Evolutionary conservation across 768 basidiomycete genomes (phyloP).

Genomic region (Ramaria rubella): DNA sequence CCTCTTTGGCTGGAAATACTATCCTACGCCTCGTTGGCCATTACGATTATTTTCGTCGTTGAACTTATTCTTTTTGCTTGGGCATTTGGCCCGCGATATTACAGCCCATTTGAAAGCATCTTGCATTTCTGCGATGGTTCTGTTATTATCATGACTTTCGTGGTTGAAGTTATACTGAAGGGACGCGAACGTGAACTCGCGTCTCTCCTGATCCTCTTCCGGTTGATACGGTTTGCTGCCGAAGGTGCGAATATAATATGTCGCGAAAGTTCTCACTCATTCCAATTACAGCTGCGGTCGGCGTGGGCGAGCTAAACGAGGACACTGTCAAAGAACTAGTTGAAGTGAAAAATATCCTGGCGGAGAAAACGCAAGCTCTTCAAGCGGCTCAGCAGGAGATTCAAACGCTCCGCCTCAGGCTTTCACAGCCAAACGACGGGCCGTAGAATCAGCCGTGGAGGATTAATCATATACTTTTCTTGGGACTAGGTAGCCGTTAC

Average conservation of each 20-base stretch:
- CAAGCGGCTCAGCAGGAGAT: slow-evolving; percentile 47
- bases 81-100: slow-evolving; percentile 56
- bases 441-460: no score
- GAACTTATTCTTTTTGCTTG: slow-evolving; percentile 71
- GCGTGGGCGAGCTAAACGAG: slow-evolving; percentile 65
- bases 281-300: slow-evolving; percentile 60
- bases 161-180: slow-evolving; percentile 61
- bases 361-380: slow-evolving; percentile 37
- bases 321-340: slow-evolving; percentile 42
- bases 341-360: slow-evolving; percentile 43
- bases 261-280: background rate
- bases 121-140: slow-evolving; percentile 71
- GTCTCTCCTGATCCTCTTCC: slow-evolving; percentile 61
- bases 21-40: slow-evolving; percentile 53
- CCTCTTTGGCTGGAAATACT: slow-evolving; percentile 61
- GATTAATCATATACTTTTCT: no score
- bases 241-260: background rate
- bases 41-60: slow-evolving; percentile 65
- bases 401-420: slow-evolving; percentile 32
- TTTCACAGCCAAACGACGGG: background rate
- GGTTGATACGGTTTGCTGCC: slow-evolving; percentile 62
- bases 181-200: slow-evolving; percentile 69
- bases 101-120: slow-evolving; percentile 51
- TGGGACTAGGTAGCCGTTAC: no score
- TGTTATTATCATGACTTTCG: slow-evolving; percentile 66